Evolutionary conservation across 495 filamentous ascomycete species (phyloP), one percentile per base, ranked within the genome.

Genomic region (Neurospora sp.): DNA sequence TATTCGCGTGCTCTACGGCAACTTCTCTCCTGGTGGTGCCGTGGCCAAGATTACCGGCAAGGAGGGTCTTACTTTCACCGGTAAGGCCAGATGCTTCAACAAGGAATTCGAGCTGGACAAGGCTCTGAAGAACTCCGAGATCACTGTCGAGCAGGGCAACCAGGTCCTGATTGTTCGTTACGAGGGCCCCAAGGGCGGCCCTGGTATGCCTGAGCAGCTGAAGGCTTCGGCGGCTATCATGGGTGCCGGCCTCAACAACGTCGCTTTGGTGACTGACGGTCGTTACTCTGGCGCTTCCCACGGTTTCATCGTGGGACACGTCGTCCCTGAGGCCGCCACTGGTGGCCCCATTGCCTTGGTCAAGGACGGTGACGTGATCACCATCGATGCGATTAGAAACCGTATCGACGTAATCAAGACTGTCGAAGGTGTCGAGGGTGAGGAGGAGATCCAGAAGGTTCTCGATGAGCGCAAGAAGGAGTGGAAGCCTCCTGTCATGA

Each of bases 1-100:
- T 80, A 85, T 99, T 69, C 93, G 96, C 78, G 92, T 99, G 69
- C 87, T 99, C 11, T 88, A 88, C 69, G 96, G 96, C 44, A 98
- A 98, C 82, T 88, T 99, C 44, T 92, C 95, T 3, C 96, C 96
- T 1, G 92, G 91, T 41, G 96, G 96, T 41, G 92, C 96, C 10
- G 96, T 99, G 4, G 95, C 96, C 74, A 99, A 99, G 84, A 99
- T 99, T 81, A 99, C 96, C 0, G 96, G 96, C 23, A 98, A 97
- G 80, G 96, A 99, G 82, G 96, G 96, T 6, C 85, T 91, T 16
- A 81, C 81, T 8, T 99, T 99, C 82, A 91, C 87, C 0, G 96
- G 96, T 69, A 89, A 89, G 72, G 96, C 93, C 18, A 86, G 89
- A 23, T 93, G 97, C n/a, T 99, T 97, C 82, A 84, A 99, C 81